Evolutionary conservation across 257 asterid genomes (phyloP).

Genomic region (Gentiana straminea): DNA sequence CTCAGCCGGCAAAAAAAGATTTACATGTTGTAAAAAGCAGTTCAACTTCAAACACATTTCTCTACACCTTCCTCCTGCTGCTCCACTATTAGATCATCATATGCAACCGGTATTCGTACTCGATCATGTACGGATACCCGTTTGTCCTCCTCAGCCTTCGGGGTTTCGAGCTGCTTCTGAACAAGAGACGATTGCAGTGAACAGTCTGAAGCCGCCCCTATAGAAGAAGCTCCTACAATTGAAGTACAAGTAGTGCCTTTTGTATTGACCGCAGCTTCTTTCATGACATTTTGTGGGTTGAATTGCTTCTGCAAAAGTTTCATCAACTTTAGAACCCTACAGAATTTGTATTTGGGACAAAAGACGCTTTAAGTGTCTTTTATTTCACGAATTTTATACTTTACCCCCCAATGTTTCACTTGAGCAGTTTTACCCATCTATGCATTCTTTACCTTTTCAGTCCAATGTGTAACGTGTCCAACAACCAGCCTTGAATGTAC

Average conservation of each 20-base stretch:
- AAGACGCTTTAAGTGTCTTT: no score
- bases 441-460: no score
- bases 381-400: no score
- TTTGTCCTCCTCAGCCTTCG: conserved; percentile 21
- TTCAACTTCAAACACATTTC: no score
- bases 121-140: conserved; percentile 54
- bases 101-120: conserved; percentile 59
- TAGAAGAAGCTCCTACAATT: conserved; percentile 19
- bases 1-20: no score
- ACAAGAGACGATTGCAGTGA: conserved; percentile 15
- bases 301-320: conserved; percentile 64
- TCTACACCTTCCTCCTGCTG: no score
- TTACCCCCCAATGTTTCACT: no score
- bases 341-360: neutral
- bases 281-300: conserved; percentile 26
- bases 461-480: no score
- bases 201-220: conserved; percentile 13
- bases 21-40: no score
- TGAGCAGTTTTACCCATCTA: no score
- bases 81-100: conserved; percentile 38
- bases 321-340: neutral
- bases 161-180: conserved; percentile 20
- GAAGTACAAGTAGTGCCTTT: no score
- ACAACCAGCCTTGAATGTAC: no score
- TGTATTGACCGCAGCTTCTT: conserved; percentile 15